Base-by-base conservation (phyloP, 2,329 filamentous ascomycete genomes). In the Pseudogymnoascus sp. region DNA sequence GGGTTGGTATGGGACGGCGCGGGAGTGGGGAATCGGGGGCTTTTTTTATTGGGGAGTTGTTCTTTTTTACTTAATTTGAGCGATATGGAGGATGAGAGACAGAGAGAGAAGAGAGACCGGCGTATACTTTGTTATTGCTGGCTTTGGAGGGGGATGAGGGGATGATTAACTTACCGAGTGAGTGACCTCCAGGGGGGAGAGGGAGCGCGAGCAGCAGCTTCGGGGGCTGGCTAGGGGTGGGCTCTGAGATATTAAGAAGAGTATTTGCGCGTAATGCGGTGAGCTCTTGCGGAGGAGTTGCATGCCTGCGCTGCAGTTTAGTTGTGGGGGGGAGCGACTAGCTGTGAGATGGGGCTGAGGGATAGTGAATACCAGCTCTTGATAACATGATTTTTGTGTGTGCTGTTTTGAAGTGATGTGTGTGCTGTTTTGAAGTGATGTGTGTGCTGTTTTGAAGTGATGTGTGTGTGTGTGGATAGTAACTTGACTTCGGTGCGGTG, bases 351-450 rank as follows among this genome's bases (percentile, higher is more conserved):
- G 13, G 33, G 36, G 36, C 57, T 42, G 57, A 36, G 57, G 57
- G 57, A 60, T 60, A 42, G 57, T 60, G 28, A 42, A 60, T 60
- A 42, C 57, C 57, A 42, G 57, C 57, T 36, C 57, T 36, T 40
- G 33, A 60, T 42, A 60, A 36, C 57, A 42, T 42, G 36, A 60
- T 60, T 8, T 42, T 17, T 38, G 10, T 35, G 10, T 35, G 19
- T 40, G 57, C 23, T 2, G 15, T 47, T 28, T n/a, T 53, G 35
- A 31, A 57, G 11, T 62, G 35, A 62, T 28, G 42, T 47, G 19
- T 13, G 1, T 40, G 57, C 23, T 2, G 15, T 47, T 28, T n/a
- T 53, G 35, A 31, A 57, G 11, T 62, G 35, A 62, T 28, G 42
- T 47, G 19, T 13, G 1, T 40, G 57, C 23, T 2, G 15, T 47